Evolutionary conservation across 495 filamentous ascomycete genomes (phyloP).

Genomic region (Extremus antarcticus): DNA sequence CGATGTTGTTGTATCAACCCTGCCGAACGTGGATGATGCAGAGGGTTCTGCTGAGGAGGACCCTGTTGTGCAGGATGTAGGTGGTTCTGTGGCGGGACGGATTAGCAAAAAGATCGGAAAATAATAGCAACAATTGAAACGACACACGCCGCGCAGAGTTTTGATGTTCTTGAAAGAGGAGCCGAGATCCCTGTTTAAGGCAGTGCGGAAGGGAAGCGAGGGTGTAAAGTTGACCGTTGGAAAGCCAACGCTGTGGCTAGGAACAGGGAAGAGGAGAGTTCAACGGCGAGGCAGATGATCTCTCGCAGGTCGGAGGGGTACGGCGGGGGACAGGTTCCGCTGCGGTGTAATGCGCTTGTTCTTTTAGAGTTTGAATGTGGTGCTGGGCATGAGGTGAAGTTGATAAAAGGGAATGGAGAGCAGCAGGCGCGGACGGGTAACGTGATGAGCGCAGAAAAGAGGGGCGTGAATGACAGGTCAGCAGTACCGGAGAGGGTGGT

Average conservation of each 20-base stretch:
- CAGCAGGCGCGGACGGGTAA: not conserved
- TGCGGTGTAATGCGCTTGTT: not conserved
- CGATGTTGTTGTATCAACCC: conserved; percentile 30
- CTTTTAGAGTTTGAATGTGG: not conserved
- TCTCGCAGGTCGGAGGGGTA: conserved; percentile 4
- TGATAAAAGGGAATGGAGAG: not conserved
- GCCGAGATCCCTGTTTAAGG: conserved; percentile 4
- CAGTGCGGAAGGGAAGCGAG: not conserved
- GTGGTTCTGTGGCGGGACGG: conserved; percentile 26
- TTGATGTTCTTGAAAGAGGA: not conserved
- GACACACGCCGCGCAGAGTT: not conserved
- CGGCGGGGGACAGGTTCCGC: conserved; percentile 8
- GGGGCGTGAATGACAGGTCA: not conserved
- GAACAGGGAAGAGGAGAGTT: conserved; percentile 15
- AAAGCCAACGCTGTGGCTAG: conserved; percentile 4
- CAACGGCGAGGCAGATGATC: conserved; percentile 12
- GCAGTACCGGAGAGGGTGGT: not conserved
- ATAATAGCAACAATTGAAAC: not conserved
- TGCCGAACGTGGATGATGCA: conserved; percentile 27
- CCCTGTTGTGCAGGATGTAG: conserved; percentile 29
- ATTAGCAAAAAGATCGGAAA: not conserved
- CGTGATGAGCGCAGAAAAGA: not conserved
- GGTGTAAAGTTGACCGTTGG: conserved; percentile 7
- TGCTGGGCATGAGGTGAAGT: not conserved
- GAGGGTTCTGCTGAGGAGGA: conserved; percentile 31